Evolutionary conservation across 768 basidiomycete species (phyloP).

Genomic region (Pleurotus pulmonarius): DNA sequence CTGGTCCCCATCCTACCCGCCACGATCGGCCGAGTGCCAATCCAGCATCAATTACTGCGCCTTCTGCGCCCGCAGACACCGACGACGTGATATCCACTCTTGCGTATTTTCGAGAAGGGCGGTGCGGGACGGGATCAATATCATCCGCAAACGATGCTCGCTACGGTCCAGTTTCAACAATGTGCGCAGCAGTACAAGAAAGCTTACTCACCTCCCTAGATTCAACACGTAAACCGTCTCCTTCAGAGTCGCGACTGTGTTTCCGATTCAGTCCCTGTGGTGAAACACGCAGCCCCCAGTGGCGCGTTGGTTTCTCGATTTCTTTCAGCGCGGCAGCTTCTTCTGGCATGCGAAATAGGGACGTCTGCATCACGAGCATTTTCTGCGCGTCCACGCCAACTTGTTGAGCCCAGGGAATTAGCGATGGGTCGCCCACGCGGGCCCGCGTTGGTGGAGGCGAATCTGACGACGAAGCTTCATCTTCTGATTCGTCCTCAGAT

Average conservation of each 20-base stretch:
- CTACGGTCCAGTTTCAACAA: slow-evolving; percentile 31
- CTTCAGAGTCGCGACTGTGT: slow-evolving; percentile 77
- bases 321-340: slow-evolving; percentile 64
- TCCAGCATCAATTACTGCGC: slow-evolving; percentile 73
- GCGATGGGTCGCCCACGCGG: slow-evolving; percentile 36
- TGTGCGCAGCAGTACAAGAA: neutral
- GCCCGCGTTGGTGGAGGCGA: slow-evolving; percentile 29
- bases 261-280: slow-evolving; percentile 51
- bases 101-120: slow-evolving; percentile 78
- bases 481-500: slow-evolving; percentile 20
- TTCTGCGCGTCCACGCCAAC: slow-evolving; percentile 81
- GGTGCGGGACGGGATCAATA: slow-evolving; percentile 60
- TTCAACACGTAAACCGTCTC: slow-evolving; percentile 59
- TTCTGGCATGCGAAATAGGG: slow-evolving; percentile 76
- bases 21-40: slow-evolving; percentile 84
- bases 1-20: slow-evolving; percentile 87
- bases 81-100: slow-evolving; percentile 70
- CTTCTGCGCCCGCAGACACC: slow-evolving; percentile 60
- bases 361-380: slow-evolving; percentile 92
- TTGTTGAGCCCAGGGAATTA: slow-evolving; percentile 70
- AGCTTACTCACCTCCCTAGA: slow-evolving; percentile 50
- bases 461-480: slow-evolving; percentile 16
- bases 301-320: slow-evolving; percentile 27
- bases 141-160: slow-evolving; percentile 78
- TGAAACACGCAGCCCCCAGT: slow-evolving; percentile 24